These are phyloP conservation scores for Beauveria bassiana DNA, from an alignment of 2,329 filamentous ascomycete genomes.

Conservation along the genomic window DNA sequence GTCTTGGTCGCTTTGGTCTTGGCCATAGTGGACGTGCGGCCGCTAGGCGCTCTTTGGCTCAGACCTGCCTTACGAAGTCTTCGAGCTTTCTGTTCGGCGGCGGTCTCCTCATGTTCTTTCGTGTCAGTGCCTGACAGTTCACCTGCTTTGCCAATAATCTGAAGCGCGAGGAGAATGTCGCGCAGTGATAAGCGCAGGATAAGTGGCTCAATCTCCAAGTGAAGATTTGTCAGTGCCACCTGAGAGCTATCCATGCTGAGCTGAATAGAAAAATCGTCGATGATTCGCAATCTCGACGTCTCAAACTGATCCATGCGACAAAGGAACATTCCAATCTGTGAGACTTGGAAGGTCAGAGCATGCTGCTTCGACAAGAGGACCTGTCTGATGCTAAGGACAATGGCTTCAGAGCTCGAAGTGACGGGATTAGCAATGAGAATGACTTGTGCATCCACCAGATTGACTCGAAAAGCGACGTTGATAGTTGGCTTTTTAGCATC, in stretches of 20 bases:
- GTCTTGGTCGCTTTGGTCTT: conserved; percentile 34
- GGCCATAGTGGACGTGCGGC: conserved; percentile 46
- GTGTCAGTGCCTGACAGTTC: conserved; percentile 68
- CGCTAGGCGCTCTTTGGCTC: conserved; percentile 50
- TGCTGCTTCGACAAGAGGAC: conserved; percentile 89
- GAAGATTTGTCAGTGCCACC: conserved; percentile 64
- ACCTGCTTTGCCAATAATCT: conserved; percentile 85
- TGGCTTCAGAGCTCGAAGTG: conserved; percentile 84
- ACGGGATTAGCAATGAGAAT: conserved; percentile 94
- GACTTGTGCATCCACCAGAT: conserved; percentile 91
- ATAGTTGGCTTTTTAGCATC: conserved; percentile 36
- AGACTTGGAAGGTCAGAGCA: conserved; percentile 85
- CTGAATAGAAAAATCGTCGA: conserved; percentile 93
- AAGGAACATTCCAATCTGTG: conserved; percentile 93
- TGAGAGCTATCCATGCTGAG: conserved; percentile 71
- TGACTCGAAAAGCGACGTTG: conserved; percentile 80
- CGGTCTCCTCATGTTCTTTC: conserved; percentile 28
- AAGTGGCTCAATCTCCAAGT: conserved; percentile 82
- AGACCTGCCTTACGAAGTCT: conserved; percentile 42
- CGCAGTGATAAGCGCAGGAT: conserved; percentile 84
- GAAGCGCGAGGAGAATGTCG: conserved; percentile 88
- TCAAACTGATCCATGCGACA: conserved; percentile 99
- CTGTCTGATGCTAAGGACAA: conserved; percentile 91
- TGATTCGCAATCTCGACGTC: conserved; percentile 77
- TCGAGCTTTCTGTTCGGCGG: conserved; percentile 47